These are phyloP conservation scores for Globisporangium radiosum DNA, from an alignment of 352 stramenopile genomes.

Conservation along the genomic window DNA sequence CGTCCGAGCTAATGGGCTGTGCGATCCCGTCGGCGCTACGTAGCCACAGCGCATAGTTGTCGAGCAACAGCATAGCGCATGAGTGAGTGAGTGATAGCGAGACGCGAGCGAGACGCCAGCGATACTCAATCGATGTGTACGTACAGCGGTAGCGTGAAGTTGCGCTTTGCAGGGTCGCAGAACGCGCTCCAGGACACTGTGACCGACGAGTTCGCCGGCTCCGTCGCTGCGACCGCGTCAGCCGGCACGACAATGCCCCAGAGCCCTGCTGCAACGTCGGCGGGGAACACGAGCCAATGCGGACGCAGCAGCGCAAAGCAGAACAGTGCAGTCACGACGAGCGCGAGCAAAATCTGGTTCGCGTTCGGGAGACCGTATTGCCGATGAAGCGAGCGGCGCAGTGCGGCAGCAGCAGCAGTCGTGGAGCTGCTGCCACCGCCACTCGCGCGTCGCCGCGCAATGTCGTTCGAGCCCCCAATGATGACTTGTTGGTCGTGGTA, in stretches of 20 bases:
- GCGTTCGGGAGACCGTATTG: conserved; percentile 77
- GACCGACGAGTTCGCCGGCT: conserved; percentile 20
- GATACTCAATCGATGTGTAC: not conserved
- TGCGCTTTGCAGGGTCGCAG: conserved; percentile 24
- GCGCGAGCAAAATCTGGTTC: conserved; percentile 76
- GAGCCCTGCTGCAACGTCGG: conserved; percentile 45
- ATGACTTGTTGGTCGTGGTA: not conserved
- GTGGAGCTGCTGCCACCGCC: not conserved
- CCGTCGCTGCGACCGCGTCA: conserved; percentile 16
- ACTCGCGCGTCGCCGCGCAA: conserved; percentile 3
- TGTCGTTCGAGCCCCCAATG: conserved; percentile 3
- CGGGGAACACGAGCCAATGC: conserved; percentile 51
- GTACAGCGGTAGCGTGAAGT: conserved; percentile 25
- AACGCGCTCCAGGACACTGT: conserved; percentile 42
- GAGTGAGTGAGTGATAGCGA: too few species aligned
- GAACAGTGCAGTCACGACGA: conserved; percentile 42
- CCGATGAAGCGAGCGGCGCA: conserved; percentile 38
- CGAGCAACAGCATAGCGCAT: too few species aligned
- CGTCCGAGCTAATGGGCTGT: conserved; percentile 13
- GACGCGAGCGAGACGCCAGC: too few species aligned
- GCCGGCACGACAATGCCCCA: conserved; percentile 34
- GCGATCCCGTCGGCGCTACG: conserved; percentile 6
- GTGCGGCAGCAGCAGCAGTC: not conserved
- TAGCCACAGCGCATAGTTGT: too few species aligned
- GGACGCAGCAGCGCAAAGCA: conserved; percentile 58